A percentile compares a stretch with the other conserved stretches of the same genome.
These are phyloP conservation scores for Quillaja saponaria DNA, from an alignment of 306 rosid species.

Conservation along the genomic window DNA sequence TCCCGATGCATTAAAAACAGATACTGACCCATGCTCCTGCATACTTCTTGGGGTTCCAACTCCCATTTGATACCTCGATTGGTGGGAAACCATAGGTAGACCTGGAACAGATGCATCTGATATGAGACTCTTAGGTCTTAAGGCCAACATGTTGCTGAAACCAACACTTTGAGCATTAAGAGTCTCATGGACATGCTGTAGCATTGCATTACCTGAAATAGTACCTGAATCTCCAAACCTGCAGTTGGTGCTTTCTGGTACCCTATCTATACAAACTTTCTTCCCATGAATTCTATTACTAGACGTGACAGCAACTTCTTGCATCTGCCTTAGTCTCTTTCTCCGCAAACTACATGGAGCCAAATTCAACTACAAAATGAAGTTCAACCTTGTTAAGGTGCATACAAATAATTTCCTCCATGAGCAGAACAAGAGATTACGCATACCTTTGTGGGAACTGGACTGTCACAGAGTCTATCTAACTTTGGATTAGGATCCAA, in stretches of 20 bases:
- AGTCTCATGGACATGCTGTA: constrained; percentile 62
- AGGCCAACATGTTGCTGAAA: constrained; percentile 49
- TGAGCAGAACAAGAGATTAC: constrained; percentile 22
- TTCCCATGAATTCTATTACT: constrained; percentile 66
- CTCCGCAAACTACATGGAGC: constrained; percentile 51
- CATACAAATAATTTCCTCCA: constrained; percentile 30
- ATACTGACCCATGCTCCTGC: constrained; percentile 65
- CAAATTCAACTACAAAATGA: constrained; percentile 68
- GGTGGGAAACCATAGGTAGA: constrained; percentile 52
- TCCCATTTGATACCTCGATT: constrained; percentile 66
- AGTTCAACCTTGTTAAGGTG: constrained; percentile 35
- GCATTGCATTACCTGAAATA: constrained; percentile 52
- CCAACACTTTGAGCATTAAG: constrained; percentile 50
- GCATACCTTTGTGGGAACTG: constrained; percentile 69
- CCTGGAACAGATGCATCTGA: constrained; percentile 71
- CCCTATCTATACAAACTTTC: constrained; percentile 82
- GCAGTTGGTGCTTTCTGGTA: constrained; percentile 56
- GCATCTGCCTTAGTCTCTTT: constrained; percentile 74
- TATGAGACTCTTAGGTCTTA: constrained; percentile 58
- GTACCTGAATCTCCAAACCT: constrained; percentile 68
- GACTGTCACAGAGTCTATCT: constrained; percentile 67
- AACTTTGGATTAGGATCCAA: constrained; percentile 85
- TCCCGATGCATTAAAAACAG: constrained; percentile 52
- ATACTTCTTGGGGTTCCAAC: constrained; percentile 64
- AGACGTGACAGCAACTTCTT: constrained; percentile 68